These are phyloP conservation scores for Phytophthora pisi DNA, from an alignment of 352 stramenopile species.

Conservation along the genomic window DNA sequence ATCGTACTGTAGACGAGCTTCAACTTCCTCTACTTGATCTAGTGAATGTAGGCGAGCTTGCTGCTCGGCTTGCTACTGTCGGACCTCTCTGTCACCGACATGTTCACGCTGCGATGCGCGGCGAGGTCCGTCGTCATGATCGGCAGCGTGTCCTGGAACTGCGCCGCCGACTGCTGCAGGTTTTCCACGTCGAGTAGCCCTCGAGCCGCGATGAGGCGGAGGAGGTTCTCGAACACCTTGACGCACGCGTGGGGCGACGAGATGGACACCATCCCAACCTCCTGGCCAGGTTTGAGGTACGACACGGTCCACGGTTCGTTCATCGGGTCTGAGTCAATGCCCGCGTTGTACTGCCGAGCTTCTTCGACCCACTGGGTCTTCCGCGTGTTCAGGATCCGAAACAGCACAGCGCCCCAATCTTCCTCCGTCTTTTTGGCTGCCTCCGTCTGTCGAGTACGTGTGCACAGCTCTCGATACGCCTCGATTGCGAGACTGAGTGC, in stretches of 20 bases:
- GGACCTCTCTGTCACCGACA: slow-evolving; percentile 17
- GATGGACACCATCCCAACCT: slow-evolving; percentile 38
- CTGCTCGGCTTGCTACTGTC: slow-evolving; percentile 23
- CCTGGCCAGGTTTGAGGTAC: slow-evolving; percentile 25
- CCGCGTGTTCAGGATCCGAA: slow-evolving; percentile 36
- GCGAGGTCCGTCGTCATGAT: slow-evolving; percentile 22
- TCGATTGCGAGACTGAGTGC: slow-evolving; percentile 48
- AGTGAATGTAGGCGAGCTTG: slow-evolving; percentile 20
- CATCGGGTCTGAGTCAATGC: slow-evolving; percentile 6
- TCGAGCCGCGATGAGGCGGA: slow-evolving; percentile 55
- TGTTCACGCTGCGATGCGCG: slow-evolving; percentile 5
- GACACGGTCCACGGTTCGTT: slow-evolving; percentile 39
- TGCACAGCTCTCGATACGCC: slow-evolving; percentile 52
- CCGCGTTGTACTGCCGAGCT: slow-evolving; percentile 15
- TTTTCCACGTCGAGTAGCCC: slow-evolving; percentile 27
- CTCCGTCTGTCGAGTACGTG: slow-evolving; percentile 10
- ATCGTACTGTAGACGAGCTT: too few relatives aligned
- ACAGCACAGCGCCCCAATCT: slow-evolving; percentile 51
- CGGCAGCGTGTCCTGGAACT: slow-evolving; percentile 30
- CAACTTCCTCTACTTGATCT: background rate
- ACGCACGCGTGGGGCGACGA: slow-evolving; percentile 38
- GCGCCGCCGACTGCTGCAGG: slow-evolving; percentile 13
- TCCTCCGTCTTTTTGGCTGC: slow-evolving; percentile 25
- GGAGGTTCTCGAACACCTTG: slow-evolving; percentile 54
- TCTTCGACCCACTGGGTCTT: slow-evolving; percentile 48